Evolutionary conservation across 768 basidiomycete species (phyloP).

Genomic region (Calvatia gigantea): DNA sequence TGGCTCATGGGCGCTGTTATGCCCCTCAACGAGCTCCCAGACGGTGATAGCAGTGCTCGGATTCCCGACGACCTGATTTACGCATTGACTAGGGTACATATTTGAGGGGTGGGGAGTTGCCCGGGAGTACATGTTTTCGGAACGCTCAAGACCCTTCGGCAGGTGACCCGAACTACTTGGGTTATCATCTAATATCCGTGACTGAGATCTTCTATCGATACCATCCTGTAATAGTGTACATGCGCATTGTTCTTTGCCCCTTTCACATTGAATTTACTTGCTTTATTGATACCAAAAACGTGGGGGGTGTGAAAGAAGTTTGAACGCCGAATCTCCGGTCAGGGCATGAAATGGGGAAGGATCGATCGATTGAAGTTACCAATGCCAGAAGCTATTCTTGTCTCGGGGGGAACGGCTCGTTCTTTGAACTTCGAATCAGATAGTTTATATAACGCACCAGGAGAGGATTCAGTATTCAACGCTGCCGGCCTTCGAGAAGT

Average conservation of each 20-base stretch:
- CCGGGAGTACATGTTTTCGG: background rate
- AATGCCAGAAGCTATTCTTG: background rate
- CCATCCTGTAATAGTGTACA: constrained; percentile 1
- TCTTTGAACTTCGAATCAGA: background rate
- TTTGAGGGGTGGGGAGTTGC: constrained; percentile 16
- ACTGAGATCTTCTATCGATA: constrained; percentile 5
- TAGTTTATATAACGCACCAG: background rate
- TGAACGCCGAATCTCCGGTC: background rate
- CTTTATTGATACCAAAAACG: background rate
- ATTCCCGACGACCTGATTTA: constrained; percentile 26
- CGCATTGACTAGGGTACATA: constrained; percentile 29
- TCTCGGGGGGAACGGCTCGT: no score
- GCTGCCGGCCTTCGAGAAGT: background rate
- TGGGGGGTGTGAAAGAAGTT: background rate
- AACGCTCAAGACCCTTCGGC: background rate
- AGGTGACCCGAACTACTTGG: background rate
- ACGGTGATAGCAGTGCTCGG: constrained; percentile 17
- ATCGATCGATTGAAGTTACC: background rate
- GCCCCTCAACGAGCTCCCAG: constrained; percentile 33
- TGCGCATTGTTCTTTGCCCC: background rate
- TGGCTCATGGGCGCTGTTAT: constrained; percentile 43
- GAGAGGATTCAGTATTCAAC: background rate
- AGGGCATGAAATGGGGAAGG: background rate
- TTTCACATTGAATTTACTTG: background rate
- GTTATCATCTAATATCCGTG: constrained; percentile 3